These are phyloP conservation scores for Forsythia viridissima DNA, from an alignment of 257 asterid species.

Conservation along the genomic window DNA sequence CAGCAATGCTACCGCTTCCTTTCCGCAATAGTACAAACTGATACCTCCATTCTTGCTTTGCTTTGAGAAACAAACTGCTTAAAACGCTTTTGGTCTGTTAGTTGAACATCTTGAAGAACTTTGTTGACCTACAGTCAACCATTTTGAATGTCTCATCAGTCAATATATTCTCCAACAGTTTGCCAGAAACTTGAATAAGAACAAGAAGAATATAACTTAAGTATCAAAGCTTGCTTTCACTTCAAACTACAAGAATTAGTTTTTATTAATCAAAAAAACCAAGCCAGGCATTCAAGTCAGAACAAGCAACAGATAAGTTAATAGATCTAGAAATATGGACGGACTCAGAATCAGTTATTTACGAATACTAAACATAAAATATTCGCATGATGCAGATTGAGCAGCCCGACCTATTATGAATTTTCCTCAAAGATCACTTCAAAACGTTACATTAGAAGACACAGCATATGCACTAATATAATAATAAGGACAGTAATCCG, in stretches of 20 bases:
- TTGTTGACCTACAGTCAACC: slow-evolving; percentile 62
- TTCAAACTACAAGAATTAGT: background rate
- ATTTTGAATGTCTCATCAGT: slow-evolving; percentile 20
- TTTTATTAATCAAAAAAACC: background rate
- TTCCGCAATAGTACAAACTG: slow-evolving; percentile 19
- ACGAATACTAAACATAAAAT: background rate
- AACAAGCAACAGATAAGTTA: background rate
- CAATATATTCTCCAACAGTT: slow-evolving; percentile 21
- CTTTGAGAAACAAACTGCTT: slow-evolving; percentile 98
- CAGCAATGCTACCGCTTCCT: background rate
- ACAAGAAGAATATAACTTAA: background rate
- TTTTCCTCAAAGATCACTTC: background rate
- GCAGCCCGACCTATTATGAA: background rate
- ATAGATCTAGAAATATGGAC: background rate
- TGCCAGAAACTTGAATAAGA: slow-evolving; percentile 4
- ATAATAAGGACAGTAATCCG: too few species aligned
- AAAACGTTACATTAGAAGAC: background rate
- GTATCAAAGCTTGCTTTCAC: slow-evolving; percentile 2
- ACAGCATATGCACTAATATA: background rate
- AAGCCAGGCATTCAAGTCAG: background rate
- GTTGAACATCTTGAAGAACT: slow-evolving; percentile 90
- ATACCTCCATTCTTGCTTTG: slow-evolving; percentile 98
- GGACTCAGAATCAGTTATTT: background rate
- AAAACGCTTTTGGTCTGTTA: slow-evolving; percentile 93
- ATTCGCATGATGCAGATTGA: background rate